Evolutionary conservation across 805 yeast species (phyloP), one percentile per base, ranked within the genome.

Genomic region (Candida incommunis): DNA sequence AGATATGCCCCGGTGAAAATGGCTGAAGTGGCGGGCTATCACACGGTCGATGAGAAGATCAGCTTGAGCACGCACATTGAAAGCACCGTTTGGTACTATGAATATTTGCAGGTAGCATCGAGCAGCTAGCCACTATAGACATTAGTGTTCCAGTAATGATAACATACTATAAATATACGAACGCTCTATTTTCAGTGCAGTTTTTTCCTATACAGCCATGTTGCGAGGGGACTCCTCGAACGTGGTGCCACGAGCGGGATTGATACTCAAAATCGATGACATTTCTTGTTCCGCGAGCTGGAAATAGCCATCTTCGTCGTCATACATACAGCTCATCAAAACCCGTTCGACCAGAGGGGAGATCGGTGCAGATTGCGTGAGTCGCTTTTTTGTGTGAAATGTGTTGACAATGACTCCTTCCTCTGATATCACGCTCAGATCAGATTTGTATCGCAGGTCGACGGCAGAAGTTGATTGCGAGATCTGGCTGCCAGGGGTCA

Each of bases 31-130:
- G 37, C 21, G 16, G 46, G 48, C 41, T 56, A 61, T 25, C 90
- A 82, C 61, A 75, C 82, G 25, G 78, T 80, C 18, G 72, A 82
- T 56, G 92, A 83, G 58, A 70, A 65, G 50, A 57, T 75, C 41
- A 62, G 66, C 15, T 57, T 78, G 47, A 73, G 71, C 45, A 65
- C 71, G n/a, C 90, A 82, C 60, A 60, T 82, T 51, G 52, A 52
- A 25, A 46, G 57, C 3, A 57, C 61, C 11, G 54, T 46, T 13
- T 61, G 58, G 50, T 58, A 50, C 50, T 59, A 62, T 45, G 61
- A 60, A 49, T 56, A 52, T 34, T 43, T 59, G 23, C 41, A 31
- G 37, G 13, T 18, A 13, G 37, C 37, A 5, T 25, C 27, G 7
- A 25, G 27, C n/a, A n/a, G n/a, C n/a, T 7, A 9, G 27, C 7